Conservation (phyloP, 2,329 filamentous ascomycete species). For the Bimuria novae-zelandiae region DNA sequence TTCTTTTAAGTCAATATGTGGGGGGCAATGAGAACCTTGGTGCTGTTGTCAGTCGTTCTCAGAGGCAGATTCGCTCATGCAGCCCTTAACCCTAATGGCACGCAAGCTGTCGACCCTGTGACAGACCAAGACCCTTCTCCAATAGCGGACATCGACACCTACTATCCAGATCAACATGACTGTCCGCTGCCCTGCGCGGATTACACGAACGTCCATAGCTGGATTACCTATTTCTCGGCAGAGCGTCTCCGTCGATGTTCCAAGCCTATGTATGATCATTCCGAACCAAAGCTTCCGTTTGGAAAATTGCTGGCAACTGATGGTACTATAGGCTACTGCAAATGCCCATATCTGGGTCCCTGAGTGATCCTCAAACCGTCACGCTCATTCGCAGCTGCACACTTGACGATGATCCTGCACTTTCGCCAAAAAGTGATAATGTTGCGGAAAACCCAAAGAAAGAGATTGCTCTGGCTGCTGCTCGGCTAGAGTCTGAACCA, state of each 20-base stretch:
- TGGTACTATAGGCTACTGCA: neutral
- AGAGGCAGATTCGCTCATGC: neutral
- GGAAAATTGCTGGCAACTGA: no score
- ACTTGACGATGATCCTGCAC: neutral
- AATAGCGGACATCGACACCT: neutral
- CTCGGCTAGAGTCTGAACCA: neutral
- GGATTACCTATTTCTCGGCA: constrained; percentile 3
- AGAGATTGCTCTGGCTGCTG: neutral
- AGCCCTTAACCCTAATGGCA: neutral
- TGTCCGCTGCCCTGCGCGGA: neutral
- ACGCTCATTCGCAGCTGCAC: neutral
- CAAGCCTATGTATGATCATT: neutral
- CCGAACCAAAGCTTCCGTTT: neutral
- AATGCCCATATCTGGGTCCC: neutral
- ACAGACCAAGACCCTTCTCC: constrained; percentile 1
- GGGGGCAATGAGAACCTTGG: neutral
- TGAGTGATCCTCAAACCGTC: neutral
- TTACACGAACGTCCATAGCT: constrained; percentile 3
- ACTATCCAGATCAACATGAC: constrained; percentile 6
- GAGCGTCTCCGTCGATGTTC: neutral
- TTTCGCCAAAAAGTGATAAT: neutral
- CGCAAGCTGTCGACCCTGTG: neutral
- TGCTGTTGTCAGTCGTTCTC: neutral
- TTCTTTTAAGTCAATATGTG: neutral
- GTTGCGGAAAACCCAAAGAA: neutral